These are phyloP conservation scores for Scedosporium aurantiacum DNA, from an alignment of 2,329 filamentous ascomycete species.

Conservation along the genomic window DNA sequence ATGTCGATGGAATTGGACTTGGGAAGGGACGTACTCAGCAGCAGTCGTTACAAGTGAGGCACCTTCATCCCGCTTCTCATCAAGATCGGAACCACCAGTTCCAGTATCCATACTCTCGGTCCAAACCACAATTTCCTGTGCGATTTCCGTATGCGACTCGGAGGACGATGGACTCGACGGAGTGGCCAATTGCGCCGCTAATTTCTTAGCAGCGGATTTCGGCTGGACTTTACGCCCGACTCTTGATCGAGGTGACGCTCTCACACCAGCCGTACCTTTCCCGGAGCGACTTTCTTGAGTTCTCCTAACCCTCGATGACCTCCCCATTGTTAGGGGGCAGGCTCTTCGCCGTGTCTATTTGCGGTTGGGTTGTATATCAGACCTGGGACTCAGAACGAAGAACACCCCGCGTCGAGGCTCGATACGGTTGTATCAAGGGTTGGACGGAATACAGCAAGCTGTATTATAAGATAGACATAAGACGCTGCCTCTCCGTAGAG, in stretches of 20 bases:
- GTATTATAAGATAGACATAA: not conserved
- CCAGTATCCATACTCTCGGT: constrained; percentile 26
- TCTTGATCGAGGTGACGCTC: not conserved
- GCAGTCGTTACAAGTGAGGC: not conserved
- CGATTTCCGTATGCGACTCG: constrained; percentile 23
- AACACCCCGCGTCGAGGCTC: not conserved
- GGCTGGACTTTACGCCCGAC: not conserved
- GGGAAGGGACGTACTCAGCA: constrained; percentile 1
- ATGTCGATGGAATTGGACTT: too few relatives aligned
- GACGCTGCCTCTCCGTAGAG: not conserved
- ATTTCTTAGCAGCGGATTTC: not conserved
- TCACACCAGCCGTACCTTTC: not conserved
- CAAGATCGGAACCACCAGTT: not conserved
- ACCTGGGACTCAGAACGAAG: not conserved
- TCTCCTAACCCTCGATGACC: constrained; percentile 1
- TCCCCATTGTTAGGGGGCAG: not conserved
- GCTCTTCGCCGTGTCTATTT: not conserved
- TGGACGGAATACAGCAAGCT: too few relatives aligned
- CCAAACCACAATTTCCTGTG: constrained; percentile 33
- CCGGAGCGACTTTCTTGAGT: not conserved
- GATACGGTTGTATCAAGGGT: too few relatives aligned
- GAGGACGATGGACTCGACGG: constrained; percentile 23
- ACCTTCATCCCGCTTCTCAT: constrained; percentile 10
- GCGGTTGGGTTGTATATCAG: not conserved
- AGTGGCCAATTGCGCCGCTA: constrained; percentile 8